Base-by-base conservation (phyloP, 805 yeast species). In the Blastobotrys chiropterorum region DNA sequence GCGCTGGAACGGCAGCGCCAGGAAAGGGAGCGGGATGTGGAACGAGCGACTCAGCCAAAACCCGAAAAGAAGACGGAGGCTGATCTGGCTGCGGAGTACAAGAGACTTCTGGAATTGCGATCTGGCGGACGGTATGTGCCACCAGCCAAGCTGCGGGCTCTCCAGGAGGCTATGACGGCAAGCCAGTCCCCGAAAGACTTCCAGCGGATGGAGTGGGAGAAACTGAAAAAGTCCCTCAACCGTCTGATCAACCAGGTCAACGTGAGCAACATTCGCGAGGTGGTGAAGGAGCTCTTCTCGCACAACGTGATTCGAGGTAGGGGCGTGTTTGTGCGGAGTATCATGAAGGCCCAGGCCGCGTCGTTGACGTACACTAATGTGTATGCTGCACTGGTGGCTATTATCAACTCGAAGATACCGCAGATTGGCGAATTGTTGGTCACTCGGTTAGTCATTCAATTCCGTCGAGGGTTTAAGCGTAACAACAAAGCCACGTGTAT, bases 401-500 rank as follows among this genome's bases (percentile, higher is more conserved):
- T 83, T 0, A 48, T 89, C 8, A 85, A 86, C 65, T 76, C 85
- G 3, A 79, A 83, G 57, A 64, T 86, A 2, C 94, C 95, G 0
- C 77, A 77, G 38, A 67, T 87, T 15, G 96, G 95, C 1, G 76
- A 76, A 51, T 63, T 83, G 3, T 56, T 86, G 31, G 63, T 75
- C 0, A 61, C 73, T 6, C 71, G 94, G 54, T 65, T 83, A 22
- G 69, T 85, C 1, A 59, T 81, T 2, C 81, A 75, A 52, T 86
- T 87, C 66, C 75, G 82, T 44, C 72, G 74, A 55, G 75, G 76
- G 0, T 83, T 72, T 64, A 70, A 72, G 57, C 62, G 71, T 19
- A 74, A 77, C 52, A 76, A 81, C 58, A 75, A 74, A 53, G 55
- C 61, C 0, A 56, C 64, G 3, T 77, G 84, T 47, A 62, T 72